Percentiles rank a stretch among this genome's conserved stretches.
Evolutionary conservation across 208 protist species (phyloP).

Genomic region (Wallacemonas rigidus): DNA sequence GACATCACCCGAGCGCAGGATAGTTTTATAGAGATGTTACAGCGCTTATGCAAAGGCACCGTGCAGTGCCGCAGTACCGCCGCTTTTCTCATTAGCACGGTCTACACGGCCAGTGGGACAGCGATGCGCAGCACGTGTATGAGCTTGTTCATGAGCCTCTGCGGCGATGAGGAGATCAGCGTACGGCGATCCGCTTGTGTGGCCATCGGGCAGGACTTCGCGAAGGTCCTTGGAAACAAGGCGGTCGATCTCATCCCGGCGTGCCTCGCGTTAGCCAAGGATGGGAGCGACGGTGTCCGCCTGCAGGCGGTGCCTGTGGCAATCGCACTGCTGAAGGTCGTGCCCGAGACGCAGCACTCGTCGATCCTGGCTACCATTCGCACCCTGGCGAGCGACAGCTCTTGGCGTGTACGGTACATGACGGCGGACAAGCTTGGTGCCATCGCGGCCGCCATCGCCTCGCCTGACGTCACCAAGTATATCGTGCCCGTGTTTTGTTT

Average conservation of each 20-base stretch:
- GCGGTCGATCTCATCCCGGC: constrained; percentile 89
- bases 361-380: constrained; percentile 85
- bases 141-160: constrained; percentile 81
- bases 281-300: constrained; percentile 97
- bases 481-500: constrained; percentile 70
- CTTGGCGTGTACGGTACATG: constrained; percentile 99
- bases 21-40: constrained; percentile 88
- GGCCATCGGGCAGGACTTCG: constrained; percentile 86
- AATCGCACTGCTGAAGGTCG: constrained; percentile 81
- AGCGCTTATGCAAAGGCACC: constrained; percentile 89
- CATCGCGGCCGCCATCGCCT: constrained; percentile 57
- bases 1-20: constrained; percentile 57
- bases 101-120: constrained; percentile 73
- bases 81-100: constrained; percentile 90
- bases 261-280: constrained; percentile 88
- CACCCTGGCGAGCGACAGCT: constrained; percentile 86
- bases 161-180: constrained; percentile 97
- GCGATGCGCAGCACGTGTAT: constrained; percentile 56
- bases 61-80: constrained; percentile 96
- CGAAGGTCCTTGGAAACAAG: constrained; percentile 57
- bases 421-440: constrained; percentile 94
- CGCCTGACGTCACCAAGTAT: constrained; percentile 65
- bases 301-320: constrained; percentile 94
- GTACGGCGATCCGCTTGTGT: constrained; percentile 95
- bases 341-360: constrained; percentile 80